These are phyloP conservation scores for Penicillium antarcticum DNA, from an alignment of 495 filamentous ascomycete genomes.

Conservation along the genomic window DNA sequence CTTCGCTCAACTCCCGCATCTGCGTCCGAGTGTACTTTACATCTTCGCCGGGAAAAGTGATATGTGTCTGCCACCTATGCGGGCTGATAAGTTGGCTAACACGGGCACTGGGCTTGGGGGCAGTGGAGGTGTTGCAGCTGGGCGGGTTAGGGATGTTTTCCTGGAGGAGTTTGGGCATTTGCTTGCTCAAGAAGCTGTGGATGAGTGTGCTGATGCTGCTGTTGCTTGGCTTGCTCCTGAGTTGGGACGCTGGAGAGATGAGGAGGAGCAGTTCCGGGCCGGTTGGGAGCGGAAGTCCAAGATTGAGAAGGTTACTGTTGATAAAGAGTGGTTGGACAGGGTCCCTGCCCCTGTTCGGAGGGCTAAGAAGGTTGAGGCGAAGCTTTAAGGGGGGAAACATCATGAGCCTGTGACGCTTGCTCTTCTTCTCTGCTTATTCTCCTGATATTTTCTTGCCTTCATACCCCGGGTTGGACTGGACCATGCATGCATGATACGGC, in stretches of 20 bases:
- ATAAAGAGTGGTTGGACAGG: conserved; percentile 52
- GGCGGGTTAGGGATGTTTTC: conserved; percentile 65
- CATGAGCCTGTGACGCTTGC: too few species aligned
- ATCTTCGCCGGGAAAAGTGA: conserved; percentile 68
- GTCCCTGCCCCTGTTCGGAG: conserved; percentile 42
- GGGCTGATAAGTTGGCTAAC: conserved; percentile 39
- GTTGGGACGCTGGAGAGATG: conserved; percentile 58
- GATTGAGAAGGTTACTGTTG: conserved; percentile 56
- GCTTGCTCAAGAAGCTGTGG: conserved; percentile 75
- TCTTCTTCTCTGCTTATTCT: too few species aligned
- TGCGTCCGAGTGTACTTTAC: conserved; percentile 81
- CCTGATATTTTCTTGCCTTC: conserved; percentile 3
- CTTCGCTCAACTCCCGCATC: conserved; percentile 59
- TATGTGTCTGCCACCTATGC: conserved; percentile 53
- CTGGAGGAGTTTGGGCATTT: conserved; percentile 73
- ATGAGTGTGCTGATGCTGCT: conserved; percentile 59
- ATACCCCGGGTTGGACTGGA: background rate
- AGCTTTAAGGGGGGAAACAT: conserved; percentile 28
- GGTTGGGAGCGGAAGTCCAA: conserved; percentile 49
- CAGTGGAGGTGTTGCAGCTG: conserved; percentile 50
- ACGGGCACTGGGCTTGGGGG: conserved; percentile 49
- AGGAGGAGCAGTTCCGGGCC: conserved; percentile 57
- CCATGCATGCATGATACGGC: background rate
- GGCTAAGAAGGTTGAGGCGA: conserved; percentile 32
- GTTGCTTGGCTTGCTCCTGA: conserved; percentile 62